These are phyloP conservation scores for Clathrospora elynae DNA, from an alignment of 2,329 filamentous ascomycete genomes.

Conservation along the genomic window DNA sequence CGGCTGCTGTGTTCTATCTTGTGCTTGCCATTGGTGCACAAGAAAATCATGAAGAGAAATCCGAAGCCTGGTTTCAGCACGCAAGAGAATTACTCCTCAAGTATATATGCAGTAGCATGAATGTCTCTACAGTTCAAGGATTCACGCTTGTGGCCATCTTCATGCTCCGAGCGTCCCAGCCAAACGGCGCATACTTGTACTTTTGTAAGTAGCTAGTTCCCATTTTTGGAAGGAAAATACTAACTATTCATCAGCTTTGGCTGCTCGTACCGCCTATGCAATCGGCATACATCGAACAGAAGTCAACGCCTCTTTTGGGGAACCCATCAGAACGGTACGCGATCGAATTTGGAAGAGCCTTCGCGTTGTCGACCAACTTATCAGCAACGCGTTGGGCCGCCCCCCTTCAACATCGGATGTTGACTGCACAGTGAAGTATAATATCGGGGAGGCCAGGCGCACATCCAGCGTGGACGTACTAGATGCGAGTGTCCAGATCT, in stretches of 20 bases:
- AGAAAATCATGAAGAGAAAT: conserved; percentile 48
- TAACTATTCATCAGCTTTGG: conserved; percentile 41
- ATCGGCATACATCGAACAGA: conserved; percentile 59
- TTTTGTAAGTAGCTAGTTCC: conserved; percentile 43
- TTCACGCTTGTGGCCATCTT: conserved; percentile 59
- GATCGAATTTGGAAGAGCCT: conserved; percentile 61
- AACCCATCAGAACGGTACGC: conserved; percentile 48
- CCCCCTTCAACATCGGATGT: conserved; percentile 60
- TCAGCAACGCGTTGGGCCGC: conserved; percentile 58
- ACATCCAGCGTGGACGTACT: conserved; percentile 29
- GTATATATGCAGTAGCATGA: conserved; percentile 56
- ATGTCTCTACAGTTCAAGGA: conserved; percentile 57
- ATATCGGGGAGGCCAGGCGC: conserved; percentile 27
- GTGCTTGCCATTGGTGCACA: conserved; percentile 58
- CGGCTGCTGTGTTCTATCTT: conserved; percentile 57
- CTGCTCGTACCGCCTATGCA: conserved; percentile 58
- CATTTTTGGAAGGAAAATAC: background rate
- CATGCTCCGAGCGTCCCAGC: conserved; percentile 58
- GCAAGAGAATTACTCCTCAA: conserved; percentile 54
- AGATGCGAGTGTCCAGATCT: conserved; percentile 52
- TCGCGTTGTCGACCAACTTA: conserved; percentile 58
- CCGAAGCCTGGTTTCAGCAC: conserved; percentile 56
- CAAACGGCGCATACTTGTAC: conserved; percentile 60
- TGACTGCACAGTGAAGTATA: conserved; percentile 53
- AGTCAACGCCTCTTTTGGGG: conserved; percentile 57